Evolutionary conservation across 1,284 basidiomycete species (phyloP), one percentile per base, ranked within the genome.

Genomic region (Heterobasidion occidentale): DNA sequence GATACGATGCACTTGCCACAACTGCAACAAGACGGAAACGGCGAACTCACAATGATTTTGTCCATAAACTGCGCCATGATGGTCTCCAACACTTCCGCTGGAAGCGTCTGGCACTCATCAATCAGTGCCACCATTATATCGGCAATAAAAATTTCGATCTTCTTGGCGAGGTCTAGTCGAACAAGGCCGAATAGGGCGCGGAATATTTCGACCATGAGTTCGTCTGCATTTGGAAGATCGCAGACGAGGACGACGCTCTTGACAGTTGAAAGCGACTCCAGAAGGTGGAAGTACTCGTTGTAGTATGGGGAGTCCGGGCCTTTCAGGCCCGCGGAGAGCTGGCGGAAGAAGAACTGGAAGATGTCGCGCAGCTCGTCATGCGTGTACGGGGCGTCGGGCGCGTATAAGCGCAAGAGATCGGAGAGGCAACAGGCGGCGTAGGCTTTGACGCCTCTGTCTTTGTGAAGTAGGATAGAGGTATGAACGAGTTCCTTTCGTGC

Each of bases 331-430:
- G 76, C 76, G 5, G 78, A 76, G 58, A 98, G 83, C 69, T 96
- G 94, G 27, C 83, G 78, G 67, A 94, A 84, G 77, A 97, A 92
- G 79, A 98, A 98, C 65, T 93, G 84, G 72, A 98, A 98, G 67
- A 98, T 94, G 70, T 96, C 92, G 74, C 90, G 80, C 45, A 98
- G 83, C 69, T 98, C 92, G 51, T 79, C 73, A 52, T 86, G 85
- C 3, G 88, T 95, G 69, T 96, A 99, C 9, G 97, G 97, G 35
- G 97, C 96, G 67, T 98, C 93, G 1, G 97, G 97, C 0, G 97
- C 97, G 70, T 94, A 98, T 50, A 99, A 80, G 42, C 94, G 76
- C 52, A 99, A 83, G 58, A 98, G 77, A 70, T 99, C 95, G 1
- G 94, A 94, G 17, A 99, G 80, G 72, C 94, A 98, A 71, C 94